Percentiles rank a stretch among this genome's conserved stretches.
Conservation (phyloP, 2,329 filamentous ascomycete species). For the Fusarium sp. region DNA sequence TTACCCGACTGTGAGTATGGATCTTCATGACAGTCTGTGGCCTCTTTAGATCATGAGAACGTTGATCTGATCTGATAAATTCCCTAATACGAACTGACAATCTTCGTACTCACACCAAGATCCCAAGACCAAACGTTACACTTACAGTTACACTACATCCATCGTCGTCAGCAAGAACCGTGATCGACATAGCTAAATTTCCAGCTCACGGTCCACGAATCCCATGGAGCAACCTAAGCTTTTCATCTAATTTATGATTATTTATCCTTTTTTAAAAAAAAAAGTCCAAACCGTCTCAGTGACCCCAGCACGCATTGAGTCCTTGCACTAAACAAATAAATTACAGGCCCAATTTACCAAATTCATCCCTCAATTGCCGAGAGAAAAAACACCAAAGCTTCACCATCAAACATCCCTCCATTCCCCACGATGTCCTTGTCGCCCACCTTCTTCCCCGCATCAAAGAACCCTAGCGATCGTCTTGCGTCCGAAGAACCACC, state of each 20-base stretch:
- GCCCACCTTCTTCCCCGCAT: conserved; percentile 33
- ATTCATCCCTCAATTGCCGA: conserved; percentile 11
- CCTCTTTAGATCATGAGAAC: neutral
- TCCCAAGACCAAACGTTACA: neutral
- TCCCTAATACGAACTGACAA: neutral
- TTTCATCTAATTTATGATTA: neutral
- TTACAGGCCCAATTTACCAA: no score
- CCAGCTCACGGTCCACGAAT: neutral
- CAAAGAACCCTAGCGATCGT: conserved; percentile 26
- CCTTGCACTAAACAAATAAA: neutral
- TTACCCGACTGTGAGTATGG: neutral
- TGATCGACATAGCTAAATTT: conserved; percentile 32
- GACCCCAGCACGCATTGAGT: neutral
- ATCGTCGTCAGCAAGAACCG: conserved; percentile 12
- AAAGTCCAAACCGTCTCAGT: neutral
- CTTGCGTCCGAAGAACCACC: conserved; percentile 31
- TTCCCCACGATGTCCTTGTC: conserved; percentile 29
- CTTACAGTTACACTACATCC: conserved; percentile 22
- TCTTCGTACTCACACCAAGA: neutral
- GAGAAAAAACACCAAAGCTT: conserved; percentile 12
- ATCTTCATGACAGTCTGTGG: neutral
- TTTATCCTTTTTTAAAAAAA: neutral
- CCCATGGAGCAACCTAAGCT: neutral
- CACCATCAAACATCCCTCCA: conserved; percentile 5
- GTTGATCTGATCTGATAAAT: neutral